Evolutionary conservation across 2,329 filamentous ascomycete genomes (phyloP).

Genomic region (Colletotrichum ledebouriae): DNA sequence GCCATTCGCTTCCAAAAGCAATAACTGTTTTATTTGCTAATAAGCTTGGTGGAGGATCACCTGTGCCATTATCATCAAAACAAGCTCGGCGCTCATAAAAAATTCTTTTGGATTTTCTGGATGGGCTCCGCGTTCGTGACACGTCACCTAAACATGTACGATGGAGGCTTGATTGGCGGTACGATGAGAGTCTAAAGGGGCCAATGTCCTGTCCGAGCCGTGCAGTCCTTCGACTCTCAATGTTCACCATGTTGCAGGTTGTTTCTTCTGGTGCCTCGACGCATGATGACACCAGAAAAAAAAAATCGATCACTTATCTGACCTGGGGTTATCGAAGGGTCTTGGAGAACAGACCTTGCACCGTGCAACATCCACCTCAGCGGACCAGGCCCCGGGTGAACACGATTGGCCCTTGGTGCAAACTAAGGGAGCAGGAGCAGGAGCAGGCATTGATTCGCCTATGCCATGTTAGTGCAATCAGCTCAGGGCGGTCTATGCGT

Average conservation of each 20-base stretch:
- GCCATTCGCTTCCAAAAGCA: constrained; percentile 4
- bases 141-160: constrained; percentile 13
- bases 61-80: constrained; percentile 16
- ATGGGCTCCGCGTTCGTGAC: constrained; percentile 7
- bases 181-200: constrained; percentile 16
- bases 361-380: constrained; percentile 6
- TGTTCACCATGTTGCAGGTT: constrained; percentile 10
- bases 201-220: constrained; percentile 1
- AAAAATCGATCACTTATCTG: constrained; percentile 7
- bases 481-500: background rate
- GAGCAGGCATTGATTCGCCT: constrained; percentile 7
- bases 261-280: background rate
- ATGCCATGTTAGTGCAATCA: constrained; percentile 25
- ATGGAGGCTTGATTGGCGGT: constrained; percentile 28
- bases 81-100: constrained; percentile 14
- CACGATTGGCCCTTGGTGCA: constrained; percentile 8
- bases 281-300: background rate
- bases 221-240: background rate
- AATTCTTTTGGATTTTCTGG: background rate
- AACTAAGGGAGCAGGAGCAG: background rate
- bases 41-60: constrained; percentile 3
- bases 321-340: background rate
- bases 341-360: constrained; percentile 27
- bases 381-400: constrained; percentile 12
- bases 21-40: constrained; percentile 23